Evolutionary conservation across 2,329 filamentous ascomycete genomes (phyloP).

Genomic region (Fonsecaea monophora): DNA sequence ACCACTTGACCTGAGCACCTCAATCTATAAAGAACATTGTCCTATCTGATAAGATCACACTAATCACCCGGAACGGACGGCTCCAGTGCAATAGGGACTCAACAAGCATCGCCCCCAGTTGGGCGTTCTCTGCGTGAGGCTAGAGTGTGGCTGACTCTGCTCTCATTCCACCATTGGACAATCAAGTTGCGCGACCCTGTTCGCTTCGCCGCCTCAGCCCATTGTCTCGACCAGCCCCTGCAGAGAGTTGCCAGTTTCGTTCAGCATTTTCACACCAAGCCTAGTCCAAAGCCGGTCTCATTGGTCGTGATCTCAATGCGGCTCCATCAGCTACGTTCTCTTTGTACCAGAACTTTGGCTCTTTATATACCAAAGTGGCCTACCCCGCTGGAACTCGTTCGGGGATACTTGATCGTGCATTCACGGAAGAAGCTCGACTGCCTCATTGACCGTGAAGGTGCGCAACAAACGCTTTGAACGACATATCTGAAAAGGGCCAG

Average conservation of each 20-base stretch:
- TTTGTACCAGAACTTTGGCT: neutral
- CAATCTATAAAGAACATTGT: neutral
- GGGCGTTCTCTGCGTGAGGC: neutral
- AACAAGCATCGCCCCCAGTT: conserved; percentile 8
- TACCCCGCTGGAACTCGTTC: neutral
- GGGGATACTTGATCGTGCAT: neutral
- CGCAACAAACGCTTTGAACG: neutral
- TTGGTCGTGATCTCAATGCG: neutral
- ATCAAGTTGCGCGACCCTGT: neutral
- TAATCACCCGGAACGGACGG: neutral
- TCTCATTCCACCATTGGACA: conserved; percentile 1
- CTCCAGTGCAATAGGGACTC: neutral
- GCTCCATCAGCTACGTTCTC: neutral
- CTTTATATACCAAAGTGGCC: neutral
- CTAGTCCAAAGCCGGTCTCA: neutral
- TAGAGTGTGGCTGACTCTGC: conserved; percentile 9
- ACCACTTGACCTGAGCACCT: neutral
- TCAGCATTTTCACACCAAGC: neutral
- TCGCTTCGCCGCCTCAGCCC: neutral
- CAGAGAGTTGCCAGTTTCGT: conserved; percentile 7
- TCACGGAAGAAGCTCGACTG: neutral
- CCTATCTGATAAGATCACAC: neutral
- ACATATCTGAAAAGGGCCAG: neutral
- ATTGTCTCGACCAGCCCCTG: conserved; percentile 5
- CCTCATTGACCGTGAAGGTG: neutral